Evolutionary conservation across 108 stramenopile genomes (phyloP), one percentile per base, ranked within the genome.

Genomic region (Cyclostephanos invisitatus): DNA sequence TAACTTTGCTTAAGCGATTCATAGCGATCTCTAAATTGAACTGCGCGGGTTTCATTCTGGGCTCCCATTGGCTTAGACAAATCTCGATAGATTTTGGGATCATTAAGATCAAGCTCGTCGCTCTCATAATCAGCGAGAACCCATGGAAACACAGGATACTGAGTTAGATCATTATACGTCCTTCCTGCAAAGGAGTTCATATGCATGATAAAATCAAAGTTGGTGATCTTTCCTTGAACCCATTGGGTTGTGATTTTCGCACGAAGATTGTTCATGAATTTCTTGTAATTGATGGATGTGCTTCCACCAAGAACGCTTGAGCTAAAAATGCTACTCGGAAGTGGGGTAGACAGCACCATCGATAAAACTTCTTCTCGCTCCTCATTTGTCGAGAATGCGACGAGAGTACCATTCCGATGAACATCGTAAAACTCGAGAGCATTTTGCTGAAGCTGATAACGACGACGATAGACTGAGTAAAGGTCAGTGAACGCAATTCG

Each of bases 131-230:
- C 97, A 7, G 93, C 86, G 24, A 99, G 82, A 47, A 99, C 92
- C 99, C 99, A 99, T 7, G 99, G 99, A 62, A 99, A 96, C 12
- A 99, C 97, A 11, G 99, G 99, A 72, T 99, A 99, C 83, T 99
- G 98, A 0, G 96, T 96, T 40, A 98, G 73, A 68, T 98, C 97
- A 68, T 97, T 96, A 84, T 95, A 98, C 17, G 96, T 86, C 15
- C 99, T 87, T 7, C 99, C 99, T 17, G 99, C 99, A 68, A 98
- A 87, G 5, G 94, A 94, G 72, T 99, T 99, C 71, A 98, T 85
- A 64, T 93, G 89, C 97, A 98, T 96, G 28, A 99, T 84, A 70
- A 98, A 99, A 57, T 98, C 99, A 73, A 98, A 99, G 84, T 98
- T 99, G 40, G 93, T 90, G 82, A 99, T 92, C 68, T 89, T 90